These are phyloP conservation scores for Salix viminalis DNA, from an alignment of 345 rosid species.

Conservation along the genomic window DNA sequence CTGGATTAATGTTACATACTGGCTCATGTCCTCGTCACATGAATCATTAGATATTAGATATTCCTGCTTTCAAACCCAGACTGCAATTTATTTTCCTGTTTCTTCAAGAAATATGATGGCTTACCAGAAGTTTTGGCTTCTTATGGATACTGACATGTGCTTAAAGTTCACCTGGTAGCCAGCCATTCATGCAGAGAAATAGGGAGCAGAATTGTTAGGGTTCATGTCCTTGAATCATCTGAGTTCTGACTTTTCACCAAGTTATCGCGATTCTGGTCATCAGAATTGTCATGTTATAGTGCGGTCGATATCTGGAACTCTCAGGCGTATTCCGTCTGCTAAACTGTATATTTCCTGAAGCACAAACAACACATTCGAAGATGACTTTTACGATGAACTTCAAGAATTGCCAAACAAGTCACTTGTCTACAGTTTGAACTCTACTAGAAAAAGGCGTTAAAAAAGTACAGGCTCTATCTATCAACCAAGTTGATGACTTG, in stretches of 20 bases:
- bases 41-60: no score
- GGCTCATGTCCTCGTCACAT: not conserved
- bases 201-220: no score
- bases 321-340: constrained; percentile 77
- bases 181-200: no score
- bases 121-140: no score
- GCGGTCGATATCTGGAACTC: constrained; percentile 92
- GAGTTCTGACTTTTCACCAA: not conserved
- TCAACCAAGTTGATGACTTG: not conserved
- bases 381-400: not conserved
- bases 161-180: no score
- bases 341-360: constrained; percentile 90
- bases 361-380: not conserved
- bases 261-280: no score
- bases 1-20: not conserved
- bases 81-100: no score
- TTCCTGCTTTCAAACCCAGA: no score
- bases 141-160: no score
- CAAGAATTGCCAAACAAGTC: not conserved
- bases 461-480: not conserved
- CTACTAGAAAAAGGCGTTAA: no score
- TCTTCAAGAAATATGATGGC: no score
- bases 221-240: not conserved
- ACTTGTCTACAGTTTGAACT: not conserved
- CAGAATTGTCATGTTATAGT: constrained; percentile 4